Percentiles rank a stretch among this genome's conserved stretches.
phyloP scores from a whole-genome alignment of 78 protist genomes.

The slime mould (Dictyostelium discoideum) region DNA sequence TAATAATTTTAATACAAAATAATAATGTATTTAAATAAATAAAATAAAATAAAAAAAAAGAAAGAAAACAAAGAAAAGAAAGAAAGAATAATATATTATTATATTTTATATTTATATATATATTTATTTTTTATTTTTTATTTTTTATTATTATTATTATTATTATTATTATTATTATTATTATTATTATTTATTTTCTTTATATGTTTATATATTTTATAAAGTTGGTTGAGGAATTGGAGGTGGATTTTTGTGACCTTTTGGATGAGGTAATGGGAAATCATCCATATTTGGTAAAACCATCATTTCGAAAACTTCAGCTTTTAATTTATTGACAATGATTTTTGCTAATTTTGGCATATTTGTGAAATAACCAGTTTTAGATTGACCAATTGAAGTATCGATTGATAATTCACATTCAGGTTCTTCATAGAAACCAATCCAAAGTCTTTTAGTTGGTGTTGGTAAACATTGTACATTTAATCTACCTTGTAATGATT shows the following conservation, averaged over 20 bases:
- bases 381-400: constrained; percentile 77
- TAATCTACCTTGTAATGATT: constrained; percentile 43
- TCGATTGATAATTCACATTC: constrained; percentile 68
- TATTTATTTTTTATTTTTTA: too few species aligned
- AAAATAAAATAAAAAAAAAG: not conserved
- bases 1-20: not conserved
- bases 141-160: not conserved
- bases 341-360: constrained; percentile 79
- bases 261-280: constrained; percentile 62
- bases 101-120: too few species aligned
- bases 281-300: constrained; percentile 74
- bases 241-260: constrained; percentile 2
- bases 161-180: not conserved
- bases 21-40: too few species aligned
- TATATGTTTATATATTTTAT: not conserved
- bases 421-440: constrained; percentile 78
- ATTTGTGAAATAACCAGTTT: constrained; percentile 61
- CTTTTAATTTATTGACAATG: constrained; percentile 65
- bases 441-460: constrained; percentile 78
- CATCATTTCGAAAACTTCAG: constrained; percentile 77
- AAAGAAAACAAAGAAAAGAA: not conserved
- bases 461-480: constrained; percentile 75
- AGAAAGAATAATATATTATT: too few species aligned
- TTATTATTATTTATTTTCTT: not conserved
- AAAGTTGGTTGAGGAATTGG: not conserved